These are phyloP conservation scores for Cucumis cinereus DNA, from an alignment of 306 rosid genomes.

Conservation along the genomic window DNA sequence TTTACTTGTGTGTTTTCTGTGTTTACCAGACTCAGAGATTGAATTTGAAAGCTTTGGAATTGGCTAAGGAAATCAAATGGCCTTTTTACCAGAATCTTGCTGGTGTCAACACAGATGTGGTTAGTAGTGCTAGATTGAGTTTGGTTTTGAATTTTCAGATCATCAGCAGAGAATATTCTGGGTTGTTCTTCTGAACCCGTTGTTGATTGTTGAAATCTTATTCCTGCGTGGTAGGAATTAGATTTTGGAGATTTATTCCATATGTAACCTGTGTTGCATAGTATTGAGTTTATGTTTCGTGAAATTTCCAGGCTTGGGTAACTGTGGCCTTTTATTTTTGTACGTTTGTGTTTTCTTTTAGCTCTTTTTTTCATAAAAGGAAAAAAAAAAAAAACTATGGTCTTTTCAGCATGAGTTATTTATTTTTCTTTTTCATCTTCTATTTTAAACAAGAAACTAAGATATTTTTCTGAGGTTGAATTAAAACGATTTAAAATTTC, in stretches of 20 bases:
- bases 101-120: conserved; percentile 29
- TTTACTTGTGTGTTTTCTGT: conserved; percentile 1
- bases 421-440: neutral
- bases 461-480: neutral
- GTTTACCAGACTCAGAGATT: conserved; percentile 35
- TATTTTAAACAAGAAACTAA: neutral
- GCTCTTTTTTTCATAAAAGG: too few species aligned
- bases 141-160: neutral
- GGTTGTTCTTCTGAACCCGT: neutral
- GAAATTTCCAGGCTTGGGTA: neutral
- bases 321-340: neutral
- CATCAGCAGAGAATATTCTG: neutral
- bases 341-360: too few species aligned
- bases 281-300: neutral
- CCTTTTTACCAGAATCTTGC: conserved; percentile 52
- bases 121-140: conserved; percentile 13
- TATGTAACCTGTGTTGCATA: neutral
- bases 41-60: conserved; percentile 57
- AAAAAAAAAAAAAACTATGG: neutral
- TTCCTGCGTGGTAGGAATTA: neutral
- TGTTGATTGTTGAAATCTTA: too few species aligned
- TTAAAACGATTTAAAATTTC: neutral
- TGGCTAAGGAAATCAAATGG: conserved; percentile 55
- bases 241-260: neutral
- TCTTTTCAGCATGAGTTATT: neutral